A percentile compares a stretch with the other conserved stretches of the same genome.
These are phyloP conservation scores for Mortierella sp. DNA, from an alignment of 371 early-diverging fungal genomes.

Conservation along the genomic window DNA sequence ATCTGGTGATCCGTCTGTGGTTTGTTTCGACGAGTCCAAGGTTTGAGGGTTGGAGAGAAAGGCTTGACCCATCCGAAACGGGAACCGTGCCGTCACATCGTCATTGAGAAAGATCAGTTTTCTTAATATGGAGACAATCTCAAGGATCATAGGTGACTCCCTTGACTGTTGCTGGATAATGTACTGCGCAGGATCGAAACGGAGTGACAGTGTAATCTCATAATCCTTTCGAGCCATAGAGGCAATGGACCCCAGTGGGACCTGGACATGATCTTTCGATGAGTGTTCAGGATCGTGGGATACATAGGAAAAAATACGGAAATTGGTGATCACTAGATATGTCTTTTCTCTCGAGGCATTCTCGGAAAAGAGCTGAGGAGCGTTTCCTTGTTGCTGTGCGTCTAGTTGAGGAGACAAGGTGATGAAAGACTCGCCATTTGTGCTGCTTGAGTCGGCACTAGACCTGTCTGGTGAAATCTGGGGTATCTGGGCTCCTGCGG, in stretches of 20 bases:
- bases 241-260: constrained; percentile 23
- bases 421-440: neutral
- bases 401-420: neutral
- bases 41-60: neutral
- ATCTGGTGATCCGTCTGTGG: neutral
- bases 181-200: constrained; percentile 32
- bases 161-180: constrained; percentile 18
- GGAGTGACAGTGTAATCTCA: constrained; percentile 19
- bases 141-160: constrained; percentile 17
- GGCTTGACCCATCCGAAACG: constrained; percentile 19
- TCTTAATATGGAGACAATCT: constrained; percentile 17
- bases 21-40: neutral
- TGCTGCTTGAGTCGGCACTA: constrained; percentile 6
- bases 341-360: neutral
- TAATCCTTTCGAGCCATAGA: constrained; percentile 21
- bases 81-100: constrained; percentile 14
- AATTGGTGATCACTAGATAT: constrained; percentile 32
- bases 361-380: neutral
- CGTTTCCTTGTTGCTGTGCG: neutral
- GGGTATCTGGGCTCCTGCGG: constrained; percentile 15
- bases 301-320: constrained; percentile 25
- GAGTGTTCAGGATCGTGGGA: neutral
- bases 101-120: constrained; percentile 15
- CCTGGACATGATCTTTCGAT: neutral
- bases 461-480: constrained; percentile 2